Evolutionary conservation across 1,284 basidiomycete species (phyloP), one percentile per base, ranked within the genome.

Genomic region (Bondarzewia mesenterica): DNA sequence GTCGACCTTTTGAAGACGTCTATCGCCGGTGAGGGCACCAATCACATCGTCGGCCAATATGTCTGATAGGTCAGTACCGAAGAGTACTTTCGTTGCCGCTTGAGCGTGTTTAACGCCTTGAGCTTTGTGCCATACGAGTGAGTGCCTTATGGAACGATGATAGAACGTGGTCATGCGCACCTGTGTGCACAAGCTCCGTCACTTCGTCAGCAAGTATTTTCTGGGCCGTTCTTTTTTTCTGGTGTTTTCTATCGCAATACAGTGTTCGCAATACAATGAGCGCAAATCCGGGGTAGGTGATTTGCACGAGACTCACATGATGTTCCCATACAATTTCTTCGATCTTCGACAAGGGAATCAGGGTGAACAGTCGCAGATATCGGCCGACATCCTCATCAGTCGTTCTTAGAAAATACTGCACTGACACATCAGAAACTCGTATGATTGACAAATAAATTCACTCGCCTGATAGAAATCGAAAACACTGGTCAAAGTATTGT

Each of bases 391-490:
- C 92, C 15, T 75, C 78, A 60, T 99, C 95, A 0, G 80, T 66
- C 3, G 86, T 80, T 50, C 86, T 80, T 38, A 93, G 62, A 69
- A 97, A 98, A 69, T 94, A 98, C 91, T 99, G 63, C 3, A 32
- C 23, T 8, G 25, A 14, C 15, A 35, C 7, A 22, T n/a, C 12
- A 22, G 39, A 27, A 21, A 41, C 22, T 44, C 8, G 49, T 32
- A 38, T n/a, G 4, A 12, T 27, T 25, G 10, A 43, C 7, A 35
- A 25, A n/a, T 39, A 10, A 23, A 7, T 20, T 16, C 15, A 46
- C 72, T 32, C 47, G 89, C 93, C 73, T 96, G 93, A 59, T 95
- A 96, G 58, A 97, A 91, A 55, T 95, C 92, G 55, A 89, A 87
- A 8, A 88, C 77, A 54, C 84, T 87, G 1, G 93, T 96, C 58